A percentile compares a stretch with the other conserved stretches of the same genome.
phyloP scores from a whole-genome alignment of 495 filamentous ascomycete species.

The Aspergillus indologenus region DNA sequence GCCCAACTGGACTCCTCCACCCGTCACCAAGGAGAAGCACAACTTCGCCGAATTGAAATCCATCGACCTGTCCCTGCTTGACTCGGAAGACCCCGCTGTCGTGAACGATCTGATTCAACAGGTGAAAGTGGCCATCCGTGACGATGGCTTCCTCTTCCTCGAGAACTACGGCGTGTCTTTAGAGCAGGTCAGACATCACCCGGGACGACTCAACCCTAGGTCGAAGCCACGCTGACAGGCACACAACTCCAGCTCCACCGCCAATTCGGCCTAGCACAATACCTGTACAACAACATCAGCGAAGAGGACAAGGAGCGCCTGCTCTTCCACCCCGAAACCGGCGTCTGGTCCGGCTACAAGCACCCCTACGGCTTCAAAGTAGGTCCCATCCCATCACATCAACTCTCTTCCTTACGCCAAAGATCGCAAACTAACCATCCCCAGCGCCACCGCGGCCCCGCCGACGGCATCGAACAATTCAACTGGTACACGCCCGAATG shows the following conservation, averaged over 20 bases:
- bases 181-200: conserved; percentile 32
- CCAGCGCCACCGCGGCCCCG: conserved; percentile 31
- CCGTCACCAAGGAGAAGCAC: conserved; percentile 34
- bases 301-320: conserved; percentile 44
- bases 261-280: conserved; percentile 44
- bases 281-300: conserved; percentile 43
- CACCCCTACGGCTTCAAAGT: conserved; percentile 42
- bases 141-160: conserved; percentile 45
- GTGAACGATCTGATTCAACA: conserved; percentile 37
- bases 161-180: conserved; percentile 48
- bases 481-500: conserved; percentile 45
- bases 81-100: conserved; percentile 35
- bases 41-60: conserved; percentile 39
- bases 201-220: too few species aligned
- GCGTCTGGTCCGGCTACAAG: conserved; percentile 42
- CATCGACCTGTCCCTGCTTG: conserved; percentile 39
- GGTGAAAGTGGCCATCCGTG: conserved; percentile 38
- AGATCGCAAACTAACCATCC: too few species aligned
- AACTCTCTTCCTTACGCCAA: not conserved
- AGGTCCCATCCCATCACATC: conserved; percentile 3
- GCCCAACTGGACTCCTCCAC: conserved; percentile 41
- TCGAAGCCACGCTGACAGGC: too few species aligned
- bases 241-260: conserved; percentile 30
- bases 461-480: conserved; percentile 48
- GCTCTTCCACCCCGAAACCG: conserved; percentile 38